phyloP scores from a whole-genome alignment of 2,329 filamentous ascomycete species.

The Emydomyces testavorans region DNA sequence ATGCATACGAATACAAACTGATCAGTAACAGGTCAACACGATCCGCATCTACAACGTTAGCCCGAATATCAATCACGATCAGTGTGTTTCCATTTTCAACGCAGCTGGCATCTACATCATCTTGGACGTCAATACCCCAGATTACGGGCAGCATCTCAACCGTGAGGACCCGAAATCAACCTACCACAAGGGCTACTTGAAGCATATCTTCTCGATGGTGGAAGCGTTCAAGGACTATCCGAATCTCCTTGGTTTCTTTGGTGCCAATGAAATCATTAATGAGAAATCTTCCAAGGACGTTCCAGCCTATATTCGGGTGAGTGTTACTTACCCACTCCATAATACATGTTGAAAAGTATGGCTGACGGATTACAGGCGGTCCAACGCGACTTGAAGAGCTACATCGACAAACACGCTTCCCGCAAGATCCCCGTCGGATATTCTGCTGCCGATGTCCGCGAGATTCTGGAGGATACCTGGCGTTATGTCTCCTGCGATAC shows the following conservation, averaged over 20 bases:
- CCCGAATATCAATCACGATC: slow-evolving; percentile 48
- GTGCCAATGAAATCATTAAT: slow-evolving; percentile 58
- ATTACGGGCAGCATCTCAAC: slow-evolving; percentile 46
- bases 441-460: slow-evolving; percentile 53
- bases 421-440: slow-evolving; percentile 56
- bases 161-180: slow-evolving; percentile 43
- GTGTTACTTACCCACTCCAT: slow-evolving; percentile 15
- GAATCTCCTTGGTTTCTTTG: slow-evolving; percentile 56
- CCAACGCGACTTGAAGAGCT: slow-evolving; percentile 56
- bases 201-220: slow-evolving; percentile 50
- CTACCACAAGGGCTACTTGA: slow-evolving; percentile 46
- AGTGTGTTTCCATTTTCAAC: slow-evolving; percentile 55
- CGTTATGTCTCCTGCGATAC: slow-evolving; percentile 50
- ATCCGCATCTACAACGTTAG: slow-evolving; percentile 56
- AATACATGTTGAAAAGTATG: no score
- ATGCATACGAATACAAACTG: not conserved
- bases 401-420: slow-evolving; percentile 48
- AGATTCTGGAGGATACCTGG: slow-evolving; percentile 49
- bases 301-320: slow-evolving; percentile 47
- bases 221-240: slow-evolving; percentile 57
- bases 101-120: slow-evolving; percentile 55
- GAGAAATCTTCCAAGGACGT: slow-evolving; percentile 44
- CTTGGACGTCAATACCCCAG: slow-evolving; percentile 53
- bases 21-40: slow-evolving; percentile 42
- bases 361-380: slow-evolving; percentile 41